Evolutionary conservation across 1,284 basidiomycete genomes (phyloP).

Genomic region (Trichosporon faecale): DNA sequence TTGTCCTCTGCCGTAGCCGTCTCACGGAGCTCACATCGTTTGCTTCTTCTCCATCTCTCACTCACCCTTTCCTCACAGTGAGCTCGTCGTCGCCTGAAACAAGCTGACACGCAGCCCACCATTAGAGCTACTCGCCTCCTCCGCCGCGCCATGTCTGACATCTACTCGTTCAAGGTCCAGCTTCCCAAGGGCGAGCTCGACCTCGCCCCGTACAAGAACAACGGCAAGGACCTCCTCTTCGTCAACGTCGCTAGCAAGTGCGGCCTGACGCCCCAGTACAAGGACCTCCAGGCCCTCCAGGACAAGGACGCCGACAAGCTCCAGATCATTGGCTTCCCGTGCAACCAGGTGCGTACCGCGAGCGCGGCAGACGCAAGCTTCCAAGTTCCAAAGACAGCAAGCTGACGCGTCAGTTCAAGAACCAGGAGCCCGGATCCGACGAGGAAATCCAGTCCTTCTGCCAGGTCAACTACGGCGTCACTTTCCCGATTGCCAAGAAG

Average conservation of each 20-base stretch:
- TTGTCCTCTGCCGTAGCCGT: not conserved
- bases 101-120: not conserved
- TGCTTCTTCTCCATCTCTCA: slow-evolving; percentile 16
- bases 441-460: slow-evolving; percentile 60
- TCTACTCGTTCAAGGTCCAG: slow-evolving; percentile 50
- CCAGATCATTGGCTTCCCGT: slow-evolving; percentile 82
- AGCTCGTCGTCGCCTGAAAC: slow-evolving; percentile 13
- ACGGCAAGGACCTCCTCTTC: slow-evolving; percentile 47
- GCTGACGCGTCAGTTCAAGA: slow-evolving; percentile 31
- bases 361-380: not conserved
- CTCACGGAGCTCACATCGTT: not conserved
- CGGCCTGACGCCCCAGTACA: slow-evolving; percentile 83
- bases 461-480: slow-evolving; percentile 72
- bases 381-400: no score
- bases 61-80: not conserved
- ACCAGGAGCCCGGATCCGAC: slow-evolving; percentile 73
- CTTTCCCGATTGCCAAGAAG: slow-evolving; percentile 80
- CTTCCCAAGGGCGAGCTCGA: slow-evolving; percentile 40
- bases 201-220: slow-evolving; percentile 38
- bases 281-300: slow-evolving; percentile 75
- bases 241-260: slow-evolving; percentile 53
- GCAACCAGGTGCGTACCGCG: slow-evolving; percentile 66
- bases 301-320: slow-evolving; percentile 77
- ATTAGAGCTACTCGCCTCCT: slow-evolving; percentile 8
- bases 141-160: slow-evolving; percentile 40